Percentiles rank a stretch among this genome's conserved stretches.
phyloP scores from a whole-genome alignment of 352 stramenopile genomes.

The Phytopythium sindhum region DNA sequence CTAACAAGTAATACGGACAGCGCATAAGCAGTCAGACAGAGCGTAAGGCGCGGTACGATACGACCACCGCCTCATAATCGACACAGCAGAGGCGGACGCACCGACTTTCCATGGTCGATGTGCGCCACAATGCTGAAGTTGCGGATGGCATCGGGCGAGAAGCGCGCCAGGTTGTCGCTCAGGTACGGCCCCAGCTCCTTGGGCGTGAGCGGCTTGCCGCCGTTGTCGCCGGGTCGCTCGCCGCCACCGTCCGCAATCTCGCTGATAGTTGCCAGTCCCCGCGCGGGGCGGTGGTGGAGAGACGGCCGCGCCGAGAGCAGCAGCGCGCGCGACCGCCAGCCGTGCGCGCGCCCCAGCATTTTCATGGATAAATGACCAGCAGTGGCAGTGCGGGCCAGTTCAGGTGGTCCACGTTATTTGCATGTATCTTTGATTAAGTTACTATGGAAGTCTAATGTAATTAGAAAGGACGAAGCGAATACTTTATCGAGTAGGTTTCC shows the following conservation, averaged over 20 bases:
- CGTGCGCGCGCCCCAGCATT: slow-evolving; percentile 1
- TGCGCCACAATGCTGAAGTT: slow-evolving; percentile 92
- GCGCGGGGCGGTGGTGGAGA: not conserved
- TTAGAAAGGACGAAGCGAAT: not conserved
- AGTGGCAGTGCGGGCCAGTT: not conserved
- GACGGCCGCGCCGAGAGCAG: not conserved
- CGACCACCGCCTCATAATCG: not conserved
- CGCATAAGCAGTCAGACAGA: not conserved
- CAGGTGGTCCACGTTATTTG: not conserved
- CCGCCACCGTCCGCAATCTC: not conserved
- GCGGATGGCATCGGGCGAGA: slow-evolving; percentile 75
- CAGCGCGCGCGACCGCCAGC: slow-evolving; percentile 5
- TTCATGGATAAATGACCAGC: no score
- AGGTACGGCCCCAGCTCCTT: slow-evolving; percentile 59
- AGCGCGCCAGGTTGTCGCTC: slow-evolving; percentile 48
- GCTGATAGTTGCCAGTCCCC: not conserved
- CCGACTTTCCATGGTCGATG: slow-evolving; percentile 91
- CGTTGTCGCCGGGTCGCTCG: slow-evolving; percentile 11
- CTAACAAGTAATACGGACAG: slow-evolving; percentile 18
- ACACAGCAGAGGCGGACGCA: slow-evolving; percentile 19
- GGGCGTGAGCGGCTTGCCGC: slow-evolving; percentile 34
- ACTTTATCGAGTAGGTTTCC: not conserved
- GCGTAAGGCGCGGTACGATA: not conserved
- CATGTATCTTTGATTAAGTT: not conserved
- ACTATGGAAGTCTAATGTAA: not conserved